Evolutionary conservation across 2,329 filamentous ascomycete species (phyloP).

Genomic region (Colletotrichum abscissum): DNA sequence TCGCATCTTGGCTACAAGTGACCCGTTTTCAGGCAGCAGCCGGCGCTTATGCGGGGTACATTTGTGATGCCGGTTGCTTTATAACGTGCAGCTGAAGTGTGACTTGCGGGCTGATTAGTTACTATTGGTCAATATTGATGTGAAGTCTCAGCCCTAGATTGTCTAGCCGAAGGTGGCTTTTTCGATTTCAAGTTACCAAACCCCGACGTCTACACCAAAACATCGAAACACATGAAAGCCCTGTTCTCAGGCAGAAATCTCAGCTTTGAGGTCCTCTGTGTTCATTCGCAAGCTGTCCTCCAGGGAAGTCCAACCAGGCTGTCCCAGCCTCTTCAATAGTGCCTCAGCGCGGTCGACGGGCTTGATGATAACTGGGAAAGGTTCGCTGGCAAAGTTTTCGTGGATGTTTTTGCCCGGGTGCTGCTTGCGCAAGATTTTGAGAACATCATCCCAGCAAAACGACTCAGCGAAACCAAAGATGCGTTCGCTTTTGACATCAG

Average conservation of each 20-base stretch:
- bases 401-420: constrained; percentile 38
- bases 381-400: constrained; percentile 37
- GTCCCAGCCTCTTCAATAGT: constrained; percentile 34
- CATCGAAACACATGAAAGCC: no score
- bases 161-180: no score
- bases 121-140: no score
- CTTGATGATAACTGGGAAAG: constrained; percentile 20
- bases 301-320: constrained; percentile 36
- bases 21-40: no score
- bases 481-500: constrained; percentile 58
- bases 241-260: neutral
- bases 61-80: no score
- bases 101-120: no score
- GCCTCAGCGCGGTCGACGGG: constrained; percentile 35
- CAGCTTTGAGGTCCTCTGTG: neutral
- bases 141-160: no score
- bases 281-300: constrained; percentile 27
- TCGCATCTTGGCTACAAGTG: no score
- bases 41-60: no score
- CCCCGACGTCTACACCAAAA: no score
- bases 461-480: constrained; percentile 64
- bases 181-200: no score
- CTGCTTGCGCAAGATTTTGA: constrained; percentile 41
- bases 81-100: no score
- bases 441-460: constrained; percentile 57